Evolutionary conservation across 345 rosid species (phyloP).

Genomic region (Populus ilicifolia): DNA sequence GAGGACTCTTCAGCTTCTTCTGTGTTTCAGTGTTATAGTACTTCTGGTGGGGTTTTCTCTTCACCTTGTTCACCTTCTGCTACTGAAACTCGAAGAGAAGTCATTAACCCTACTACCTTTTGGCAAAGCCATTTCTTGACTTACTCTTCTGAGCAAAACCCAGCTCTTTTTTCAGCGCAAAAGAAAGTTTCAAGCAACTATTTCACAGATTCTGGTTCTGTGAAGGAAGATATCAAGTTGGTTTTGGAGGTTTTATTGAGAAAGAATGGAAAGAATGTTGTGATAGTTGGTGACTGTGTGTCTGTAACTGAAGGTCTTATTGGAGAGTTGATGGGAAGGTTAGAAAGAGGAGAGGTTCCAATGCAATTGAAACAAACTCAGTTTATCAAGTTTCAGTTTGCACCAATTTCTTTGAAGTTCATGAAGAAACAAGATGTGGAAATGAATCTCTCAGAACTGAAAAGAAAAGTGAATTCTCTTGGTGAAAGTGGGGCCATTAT

Average conservation of each 20-base stretch:
- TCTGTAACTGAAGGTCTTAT: conserved; percentile 54
- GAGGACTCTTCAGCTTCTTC: conserved; percentile 70
- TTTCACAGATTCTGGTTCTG: conserved; percentile 30
- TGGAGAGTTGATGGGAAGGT: conserved; percentile 48
- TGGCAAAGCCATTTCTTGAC: conserved; percentile 54
- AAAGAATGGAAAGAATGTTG: conserved; percentile 61
- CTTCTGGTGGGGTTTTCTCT: conserved; percentile 75
- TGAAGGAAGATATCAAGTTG: conserved; percentile 60
- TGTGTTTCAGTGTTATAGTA: conserved; percentile 53
- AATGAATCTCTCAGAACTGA: conserved; percentile 49
- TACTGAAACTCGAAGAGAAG: conserved; percentile 33
- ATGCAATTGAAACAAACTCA: conserved; percentile 50
- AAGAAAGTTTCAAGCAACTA: conserved; percentile 26
- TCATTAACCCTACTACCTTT: conserved; percentile 45
- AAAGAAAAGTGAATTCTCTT: conserved; percentile 52
- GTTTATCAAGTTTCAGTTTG: conserved; percentile 63
- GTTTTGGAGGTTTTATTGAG: conserved; percentile 61
- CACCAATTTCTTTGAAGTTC: conserved; percentile 55
- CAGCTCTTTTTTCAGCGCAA: conserved; percentile 48
- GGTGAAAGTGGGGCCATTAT: conserved; percentile 61
- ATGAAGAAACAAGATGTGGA: conserved; percentile 69
- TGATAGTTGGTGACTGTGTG: conserved; percentile 67
- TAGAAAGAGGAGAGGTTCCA: conserved; percentile 77
- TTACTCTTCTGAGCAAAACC: conserved; percentile 51
- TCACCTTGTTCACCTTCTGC: conserved; percentile 78